Base-by-base conservation (phyloP, 1,284 basidiomycete species). In the Chiua sp. region DNA sequence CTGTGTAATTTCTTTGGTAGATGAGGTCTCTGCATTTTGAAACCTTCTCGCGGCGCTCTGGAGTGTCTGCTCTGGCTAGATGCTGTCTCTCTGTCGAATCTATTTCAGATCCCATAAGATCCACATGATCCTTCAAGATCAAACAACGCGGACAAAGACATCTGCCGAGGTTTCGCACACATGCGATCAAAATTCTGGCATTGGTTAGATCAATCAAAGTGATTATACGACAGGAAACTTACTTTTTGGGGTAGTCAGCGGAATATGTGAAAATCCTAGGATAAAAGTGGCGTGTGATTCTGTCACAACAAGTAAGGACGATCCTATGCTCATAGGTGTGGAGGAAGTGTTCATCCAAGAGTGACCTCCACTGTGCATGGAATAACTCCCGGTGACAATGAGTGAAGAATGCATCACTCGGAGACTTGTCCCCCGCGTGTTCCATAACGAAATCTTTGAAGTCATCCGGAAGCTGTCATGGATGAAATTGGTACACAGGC, bases 251-350 rank as follows among this genome's bases (percentile, higher is more conserved):
- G 47, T 72, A 71, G 53, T 68, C 73, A 65, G 71, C 71, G 0
- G 68, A 73, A 50, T 77, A 75, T 0, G 70, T 77, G 30, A 78
- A 74, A 1, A 77, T 64, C 1, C 69, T 53, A 4, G 72, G 73
- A 46, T 67, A 77, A 0, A 77, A 10, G 2, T 65, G 59, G 0
- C 66, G 63, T 7, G 48, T 28, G 1, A 75, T 53, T 1, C 72
- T 69, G 61, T 76, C 67, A 6, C 32, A n/a, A 23, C 70, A 76
- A 35, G 59, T 51, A 7, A 76, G 62, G 0, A 76, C 66, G 6
- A 76, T 70, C 0, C 75, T 72, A 55, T 75, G 62, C 23, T 58
- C 33, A 48, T 72, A 78, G 0, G 68, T 72, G 7, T 75, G 46
- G 10, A 71, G 15, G 53, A 77, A 76, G 0, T 71, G 62, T 7